phyloP scores from a whole-genome alignment of 2,329 filamentous ascomycete species.

The Elsinoe ampelina region DNA sequence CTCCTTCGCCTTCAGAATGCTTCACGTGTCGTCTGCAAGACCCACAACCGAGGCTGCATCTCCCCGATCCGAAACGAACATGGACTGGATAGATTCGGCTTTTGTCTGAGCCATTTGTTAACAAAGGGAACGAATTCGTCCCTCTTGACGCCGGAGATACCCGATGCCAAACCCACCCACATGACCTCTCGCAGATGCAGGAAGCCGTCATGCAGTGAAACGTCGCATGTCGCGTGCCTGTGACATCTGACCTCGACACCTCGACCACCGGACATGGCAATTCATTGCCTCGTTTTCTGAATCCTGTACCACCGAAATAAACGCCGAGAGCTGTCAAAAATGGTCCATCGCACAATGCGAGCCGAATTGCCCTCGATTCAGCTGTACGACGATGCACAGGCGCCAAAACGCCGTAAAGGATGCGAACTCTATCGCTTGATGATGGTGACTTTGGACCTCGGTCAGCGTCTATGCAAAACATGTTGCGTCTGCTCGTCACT shows the following conservation, averaged over 20 bases:
- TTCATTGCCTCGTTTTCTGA: neutral
- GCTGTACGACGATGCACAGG: neutral
- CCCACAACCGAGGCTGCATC: neutral
- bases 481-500: neutral
- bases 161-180: neutral
- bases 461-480: slow-evolving; percentile 6
- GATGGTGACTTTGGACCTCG: slow-evolving; percentile 13
- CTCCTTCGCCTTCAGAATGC: neutral
- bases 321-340: neutral
- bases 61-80: neutral
- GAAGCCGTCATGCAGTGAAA: slow-evolving; percentile 1
- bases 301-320: slow-evolving; percentile 7
- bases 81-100: slow-evolving; percentile 1
- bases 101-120: slow-evolving; percentile 4
- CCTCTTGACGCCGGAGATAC: slow-evolving; percentile 6
- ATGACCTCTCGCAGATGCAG: slow-evolving; percentile 8
- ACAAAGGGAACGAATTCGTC: neutral
- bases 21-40: neutral
- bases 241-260: slow-evolving; percentile 7
- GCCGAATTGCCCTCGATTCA: neutral
- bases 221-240: slow-evolving; percentile 1
- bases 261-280: neutral
- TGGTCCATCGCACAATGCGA: no score
- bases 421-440: slow-evolving; percentile 14
- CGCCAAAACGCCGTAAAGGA: neutral